Evolutionary conservation across 768 basidiomycete species (phyloP).

Genomic region (Psilocybe cyanescens): DNA sequence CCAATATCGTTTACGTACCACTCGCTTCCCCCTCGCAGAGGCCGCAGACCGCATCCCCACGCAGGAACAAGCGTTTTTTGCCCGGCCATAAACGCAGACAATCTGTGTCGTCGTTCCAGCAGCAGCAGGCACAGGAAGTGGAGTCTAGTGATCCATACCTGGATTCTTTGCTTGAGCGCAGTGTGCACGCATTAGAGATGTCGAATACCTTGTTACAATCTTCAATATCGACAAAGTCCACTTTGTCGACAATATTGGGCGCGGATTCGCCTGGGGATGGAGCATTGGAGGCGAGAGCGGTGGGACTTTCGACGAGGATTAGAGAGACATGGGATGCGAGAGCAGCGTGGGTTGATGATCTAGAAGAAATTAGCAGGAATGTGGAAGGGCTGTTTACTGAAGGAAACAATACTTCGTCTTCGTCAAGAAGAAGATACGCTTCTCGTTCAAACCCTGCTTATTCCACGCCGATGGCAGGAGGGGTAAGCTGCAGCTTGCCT

Average conservation of each 20-base stretch:
- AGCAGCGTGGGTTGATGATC: conserved; percentile 66
- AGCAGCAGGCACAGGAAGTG: conserved; percentile 1
- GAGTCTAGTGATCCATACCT: conserved; percentile 57
- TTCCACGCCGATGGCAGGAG: conserved; percentile 12
- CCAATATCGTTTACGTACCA: conserved; percentile 29
- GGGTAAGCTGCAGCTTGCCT: conserved; percentile 30
- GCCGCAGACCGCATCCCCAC: conserved; percentile 35
- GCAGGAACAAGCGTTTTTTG: conserved; percentile 33
- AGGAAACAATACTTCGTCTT: conserved; percentile 13
- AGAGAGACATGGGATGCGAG: conserved; percentile 46
- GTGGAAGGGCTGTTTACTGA: conserved; percentile 63
- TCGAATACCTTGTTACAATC: conserved; percentile 80
- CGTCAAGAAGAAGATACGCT: conserved; percentile 7
- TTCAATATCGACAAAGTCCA: conserved; percentile 73
- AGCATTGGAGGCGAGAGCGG: conserved; percentile 51
- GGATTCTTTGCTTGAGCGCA: conserved; percentile 80
- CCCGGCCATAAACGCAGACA: conserved; percentile 34
- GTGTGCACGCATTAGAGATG: conserved; percentile 85
- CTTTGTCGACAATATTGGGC: conserved; percentile 48
- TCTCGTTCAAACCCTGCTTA: conserved; percentile 5
- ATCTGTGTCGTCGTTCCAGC: conserved; percentile 23
- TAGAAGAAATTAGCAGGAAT: conserved; percentile 65
- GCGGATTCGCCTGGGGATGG: conserved; percentile 50
- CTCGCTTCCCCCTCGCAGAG: conserved; percentile 21
- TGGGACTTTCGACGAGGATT: conserved; percentile 56